Conservation (phyloP, 2,329 filamentous ascomycete genomes). For the Lasiodiplodia theobromae region DNA sequence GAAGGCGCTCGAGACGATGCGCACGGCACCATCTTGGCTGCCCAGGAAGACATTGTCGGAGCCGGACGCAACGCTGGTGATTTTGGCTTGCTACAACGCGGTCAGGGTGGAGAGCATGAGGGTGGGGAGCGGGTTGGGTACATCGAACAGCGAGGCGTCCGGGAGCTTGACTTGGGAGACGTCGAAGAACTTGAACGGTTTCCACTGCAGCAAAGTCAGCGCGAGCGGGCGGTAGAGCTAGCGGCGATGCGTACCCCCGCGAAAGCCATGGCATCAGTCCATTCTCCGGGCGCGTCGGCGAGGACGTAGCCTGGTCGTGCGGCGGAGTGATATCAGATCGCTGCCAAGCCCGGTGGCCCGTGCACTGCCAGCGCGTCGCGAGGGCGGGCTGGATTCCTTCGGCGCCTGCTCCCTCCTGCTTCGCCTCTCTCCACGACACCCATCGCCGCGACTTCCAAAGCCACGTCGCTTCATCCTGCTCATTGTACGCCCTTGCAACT, state of each 20-base stretch:
- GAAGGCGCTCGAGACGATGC: slow-evolving; percentile 86
- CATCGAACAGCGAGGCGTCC: slow-evolving; percentile 81
- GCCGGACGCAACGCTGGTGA: slow-evolving; percentile 84
- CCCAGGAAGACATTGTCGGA: slow-evolving; percentile 91
- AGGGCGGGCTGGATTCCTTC: slow-evolving; percentile 8
- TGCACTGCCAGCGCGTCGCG: slow-evolving; percentile 21
- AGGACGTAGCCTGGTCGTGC: slow-evolving; percentile 4
- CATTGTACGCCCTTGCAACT: slow-evolving; percentile 13
- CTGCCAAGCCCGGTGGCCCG: slow-evolving; percentile 13
- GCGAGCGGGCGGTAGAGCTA: neutral
- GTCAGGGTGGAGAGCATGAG: slow-evolving; percentile 36
- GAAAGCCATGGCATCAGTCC: slow-evolving; percentile 46
- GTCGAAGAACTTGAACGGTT: slow-evolving; percentile 99
- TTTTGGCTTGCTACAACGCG: slow-evolving; percentile 62
- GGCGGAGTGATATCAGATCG: slow-evolving; percentile 25
- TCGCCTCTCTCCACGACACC: slow-evolving; percentile 20
- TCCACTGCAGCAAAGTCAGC: slow-evolving; percentile 72
- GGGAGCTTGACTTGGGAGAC: slow-evolving; percentile 81
- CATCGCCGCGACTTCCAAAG: slow-evolving; percentile 23
- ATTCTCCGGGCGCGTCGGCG: slow-evolving; percentile 24
- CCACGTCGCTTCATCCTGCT: slow-evolving; percentile 27
- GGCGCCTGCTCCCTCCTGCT: slow-evolving; percentile 17
- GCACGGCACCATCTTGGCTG: slow-evolving; percentile 82
- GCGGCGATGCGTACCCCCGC: slow-evolving; percentile 44
- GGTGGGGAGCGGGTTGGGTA: slow-evolving; percentile 53